A percentile compares a stretch with the other conserved stretches of the same genome.
Evolutionary conservation across 768 basidiomycete species (phyloP).

Genomic region (Butyriboletus loyo): DNA sequence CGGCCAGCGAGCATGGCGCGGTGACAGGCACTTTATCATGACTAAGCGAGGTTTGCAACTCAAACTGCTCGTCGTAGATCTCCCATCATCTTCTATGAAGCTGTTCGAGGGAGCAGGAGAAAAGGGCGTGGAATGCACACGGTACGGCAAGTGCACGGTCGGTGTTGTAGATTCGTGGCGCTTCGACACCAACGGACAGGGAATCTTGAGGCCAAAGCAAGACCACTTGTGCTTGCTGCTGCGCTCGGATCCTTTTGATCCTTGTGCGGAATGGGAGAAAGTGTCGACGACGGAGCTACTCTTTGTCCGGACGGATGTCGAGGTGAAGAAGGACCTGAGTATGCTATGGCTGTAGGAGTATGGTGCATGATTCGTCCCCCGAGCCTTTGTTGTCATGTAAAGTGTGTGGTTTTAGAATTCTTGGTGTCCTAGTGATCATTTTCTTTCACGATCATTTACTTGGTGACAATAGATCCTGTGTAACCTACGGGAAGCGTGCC

Average conservation of each 20-base stretch:
- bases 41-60: conserved; percentile 33
- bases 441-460: not conserved
- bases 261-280: conserved; percentile 27
- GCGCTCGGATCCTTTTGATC: conserved; percentile 30
- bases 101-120: conserved; percentile 17
- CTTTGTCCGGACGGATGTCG: conserved; percentile 18
- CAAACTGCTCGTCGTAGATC: conserved; percentile 20
- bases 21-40: conserved; percentile 29
- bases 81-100: conserved; percentile 16
- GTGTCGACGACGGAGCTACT: conserved; percentile 26
- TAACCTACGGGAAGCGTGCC: too few relatives aligned
- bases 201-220: conserved; percentile 20
- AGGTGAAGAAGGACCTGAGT: conserved; percentile 14
- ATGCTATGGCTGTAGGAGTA: conserved; percentile 26
- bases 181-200: conserved; percentile 27
- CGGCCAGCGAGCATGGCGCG: conserved; percentile 17
- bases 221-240: conserved; percentile 30
- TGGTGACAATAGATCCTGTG: not conserved
- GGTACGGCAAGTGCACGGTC: conserved; percentile 20
- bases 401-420: not conserved
- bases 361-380: not conserved
- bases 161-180: conserved; percentile 33
- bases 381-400: not conserved
- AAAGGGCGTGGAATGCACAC: conserved; percentile 10
- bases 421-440: not conserved